Base-by-base conservation (phyloP, 371 early-diverging fungal genomes). In the Mortierella sp. region DNA sequence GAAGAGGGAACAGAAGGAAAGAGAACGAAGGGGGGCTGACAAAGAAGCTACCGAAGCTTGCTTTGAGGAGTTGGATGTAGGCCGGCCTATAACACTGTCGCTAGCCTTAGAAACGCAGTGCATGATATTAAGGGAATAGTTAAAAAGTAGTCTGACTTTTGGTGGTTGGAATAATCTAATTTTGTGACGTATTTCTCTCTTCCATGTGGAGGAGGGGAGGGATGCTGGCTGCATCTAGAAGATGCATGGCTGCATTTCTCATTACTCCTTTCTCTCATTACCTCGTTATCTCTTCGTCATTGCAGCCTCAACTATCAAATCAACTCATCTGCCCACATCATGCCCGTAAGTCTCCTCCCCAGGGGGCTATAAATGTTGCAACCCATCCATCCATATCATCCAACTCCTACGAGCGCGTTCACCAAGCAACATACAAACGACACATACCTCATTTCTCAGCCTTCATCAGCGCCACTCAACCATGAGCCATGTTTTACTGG, bases 311-410 rank as follows among this genome's bases (percentile, higher is more conserved):
- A 9, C 41, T 15, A 15, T 38, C 45, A 57, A n/a, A 24, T 21
- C 36, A 6, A 38, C 38, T 21, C 2, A 33, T n/a, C 59, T 38
- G n/a, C n/a, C 36, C 15, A 38, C 65, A 60, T 45, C 59, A 69
- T 74, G 75, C 75, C 75, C 43, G 69, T 68, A 68, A 74, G 69
- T 74, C 58, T 55, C 41, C 41, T 22, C 48, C 0, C 16, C 11
- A 24, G 1, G 3, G 9, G 6, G 6, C 53, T 24, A 53, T 53
- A 10, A 53, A 53, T 5, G 10, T 15, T 43, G 50, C 53, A 53
- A 3, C 24, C 53, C 19, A 53, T 53, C 43, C 43, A 43, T 15
- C 10, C 43, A 43, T 43, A 15, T 43, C 52, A 33, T 10, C n/a
- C 21, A 22, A 22, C 5, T 21, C 10, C 10, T 6, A 45, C 28